Evolutionary conservation across 306 rosid species (phyloP).

Genomic region (Cucumis cinereus): DNA sequence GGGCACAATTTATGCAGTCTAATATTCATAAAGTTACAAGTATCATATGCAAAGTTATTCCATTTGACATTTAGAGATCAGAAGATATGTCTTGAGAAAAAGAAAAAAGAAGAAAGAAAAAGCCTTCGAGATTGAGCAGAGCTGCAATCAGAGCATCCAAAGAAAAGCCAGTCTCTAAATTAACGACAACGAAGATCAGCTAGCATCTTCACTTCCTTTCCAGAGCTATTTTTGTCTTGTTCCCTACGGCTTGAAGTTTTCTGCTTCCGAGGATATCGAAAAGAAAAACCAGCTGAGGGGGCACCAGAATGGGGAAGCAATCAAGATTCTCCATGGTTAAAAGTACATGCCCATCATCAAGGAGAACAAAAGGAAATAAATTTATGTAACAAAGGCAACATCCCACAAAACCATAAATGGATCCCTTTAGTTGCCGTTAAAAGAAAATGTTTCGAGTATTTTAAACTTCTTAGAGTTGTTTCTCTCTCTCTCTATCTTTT

Average conservation of each 20-base stretch:
- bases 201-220: neutral
- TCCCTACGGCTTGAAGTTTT: neutral
- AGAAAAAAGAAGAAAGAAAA: neutral
- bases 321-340: neutral
- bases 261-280: neutral
- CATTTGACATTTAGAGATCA: neutral
- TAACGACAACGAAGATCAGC: neutral
- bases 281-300: neutral
- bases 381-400: neutral
- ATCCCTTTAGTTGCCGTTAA: neutral
- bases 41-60: slow-evolving; percentile 1
- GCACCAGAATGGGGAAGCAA: neutral
- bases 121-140: neutral
- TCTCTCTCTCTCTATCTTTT: neutral
- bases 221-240: neutral
- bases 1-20: neutral
- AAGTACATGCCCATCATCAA: slow-evolving; percentile 5
- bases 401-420: neutral
- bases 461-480: neutral
- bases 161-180: neutral
- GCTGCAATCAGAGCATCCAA: neutral
- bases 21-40: neutral
- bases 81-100: neutral
- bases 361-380: neutral
- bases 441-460: neutral